Percentiles rank a stretch among this genome's conserved stretches.
Evolutionary conservation across 2,329 filamentous ascomycete species (phyloP).

Genomic region (Cercospora citrullina): DNA sequence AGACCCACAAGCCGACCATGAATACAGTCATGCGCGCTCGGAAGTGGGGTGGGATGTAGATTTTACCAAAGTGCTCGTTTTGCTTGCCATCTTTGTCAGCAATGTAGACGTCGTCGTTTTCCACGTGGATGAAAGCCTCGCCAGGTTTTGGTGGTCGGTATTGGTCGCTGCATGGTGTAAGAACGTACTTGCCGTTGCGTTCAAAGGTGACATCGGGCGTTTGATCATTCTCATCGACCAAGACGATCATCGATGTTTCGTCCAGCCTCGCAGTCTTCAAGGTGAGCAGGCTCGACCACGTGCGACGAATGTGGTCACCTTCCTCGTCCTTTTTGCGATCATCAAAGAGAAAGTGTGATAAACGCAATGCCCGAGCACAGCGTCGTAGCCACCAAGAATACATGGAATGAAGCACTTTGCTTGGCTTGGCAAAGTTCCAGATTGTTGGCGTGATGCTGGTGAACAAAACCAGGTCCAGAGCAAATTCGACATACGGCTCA

Average conservation of each 20-base stretch:
- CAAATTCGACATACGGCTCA: conserved; percentile 90
- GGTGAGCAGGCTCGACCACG: conserved; percentile 34
- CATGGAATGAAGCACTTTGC: conserved; percentile 77
- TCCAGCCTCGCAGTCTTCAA: conserved; percentile 21
- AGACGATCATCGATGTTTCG: background rate
- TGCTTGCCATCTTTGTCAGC: conserved; percentile 37
- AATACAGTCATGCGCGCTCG: conserved; percentile 77
- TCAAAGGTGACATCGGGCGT: conserved; percentile 52
- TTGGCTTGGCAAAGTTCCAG: conserved; percentile 80
- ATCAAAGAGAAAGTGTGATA: conserved; percentile 92
- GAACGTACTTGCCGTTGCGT: conserved; percentile 77
- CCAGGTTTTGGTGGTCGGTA: conserved; percentile 87
- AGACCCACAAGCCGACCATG: conserved; percentile 87
- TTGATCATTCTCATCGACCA: background rate
- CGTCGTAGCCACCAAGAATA: conserved; percentile 96
- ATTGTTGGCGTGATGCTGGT: conserved; percentile 92
- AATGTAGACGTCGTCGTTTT: conserved; percentile 55
- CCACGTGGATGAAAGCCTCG: conserved; percentile 75
- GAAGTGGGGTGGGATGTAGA: conserved; percentile 81
- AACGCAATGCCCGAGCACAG: conserved; percentile 74
- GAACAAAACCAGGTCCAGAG: conserved; percentile 90
- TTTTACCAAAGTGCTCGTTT: conserved; percentile 54
- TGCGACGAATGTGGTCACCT: conserved; percentile 50
- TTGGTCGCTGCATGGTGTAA: conserved; percentile 91
- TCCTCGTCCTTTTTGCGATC: conserved; percentile 81